Base-by-base conservation (phyloP, 768 basidiomycete genomes). In the Asterophora parasitica region DNA sequence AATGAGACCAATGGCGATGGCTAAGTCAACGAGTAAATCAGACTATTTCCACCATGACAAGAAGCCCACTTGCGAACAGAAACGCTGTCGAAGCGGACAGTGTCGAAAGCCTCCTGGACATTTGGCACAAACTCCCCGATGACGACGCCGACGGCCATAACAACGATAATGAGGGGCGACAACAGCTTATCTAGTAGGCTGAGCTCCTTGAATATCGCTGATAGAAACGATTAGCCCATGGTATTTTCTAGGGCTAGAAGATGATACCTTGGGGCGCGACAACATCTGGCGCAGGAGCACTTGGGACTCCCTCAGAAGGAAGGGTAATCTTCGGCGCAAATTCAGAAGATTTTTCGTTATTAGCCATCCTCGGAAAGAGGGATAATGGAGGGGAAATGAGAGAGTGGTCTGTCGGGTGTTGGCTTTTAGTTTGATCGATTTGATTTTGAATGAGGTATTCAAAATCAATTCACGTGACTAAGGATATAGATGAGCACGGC, bases 1-100 rank as follows among this genome's bases (percentile, higher is more conserved):
- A 13, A 92, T 77, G 31, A 92, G 77, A 1, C 89, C 91, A 34
- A 91, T 71, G 12, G 83, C 83, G 38, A 92, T 88, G 1, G 88
- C 89, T 92, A 51, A 16, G 28, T 19, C 10, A 31, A 12, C 11
- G 16, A 8, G n/a, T n/a, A 27, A 4, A 27, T 40, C 31, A 36
- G 4, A 30, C 7, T 26, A 13, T 9, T 26, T 17, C 4, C 5
- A 23, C 15, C 30, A n/a, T 17, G 16, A 23, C 9, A 3, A n/a
- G 19, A 31, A 26, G 28, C 15, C 33, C 10, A 76, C 87, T 67
- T 62, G 91, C 89, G 88, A 37, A 86, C 74, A 11, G 89, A 91
- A 33, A 90, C 87, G 16, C 81, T 77, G 47, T 83, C 61, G 53
- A 88, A 80, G 40, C 74, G 76, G 7, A 77, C 76, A 8, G 79